phyloP scores from a whole-genome alignment of 179 eudicot species.

The Pouteria campechiana region DNA sequence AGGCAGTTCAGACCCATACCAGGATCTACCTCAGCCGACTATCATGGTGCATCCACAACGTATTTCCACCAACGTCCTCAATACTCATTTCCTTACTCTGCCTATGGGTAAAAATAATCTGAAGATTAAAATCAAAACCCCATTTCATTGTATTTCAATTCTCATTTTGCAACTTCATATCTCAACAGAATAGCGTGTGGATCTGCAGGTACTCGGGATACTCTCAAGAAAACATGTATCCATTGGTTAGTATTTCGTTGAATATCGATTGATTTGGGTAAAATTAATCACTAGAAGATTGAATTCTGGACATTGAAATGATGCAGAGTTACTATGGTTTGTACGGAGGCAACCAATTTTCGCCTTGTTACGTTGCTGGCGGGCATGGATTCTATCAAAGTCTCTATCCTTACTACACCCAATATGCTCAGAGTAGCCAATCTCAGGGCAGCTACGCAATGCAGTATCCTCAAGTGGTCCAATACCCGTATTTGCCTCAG shows the following conservation, averaged over 20 bases:
- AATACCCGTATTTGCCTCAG: conserved; percentile 37
- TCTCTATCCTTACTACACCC: conserved; percentile 29
- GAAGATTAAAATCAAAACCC: background rate
- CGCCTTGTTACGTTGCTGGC: conserved; percentile 30
- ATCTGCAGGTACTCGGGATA: conserved; percentile 38
- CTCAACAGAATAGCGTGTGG: too few species aligned
- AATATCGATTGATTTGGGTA: background rate
- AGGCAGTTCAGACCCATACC: conserved; percentile 30
- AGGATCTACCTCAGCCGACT: conserved; percentile 24
- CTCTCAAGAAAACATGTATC: conserved; percentile 46
- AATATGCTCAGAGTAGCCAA: conserved; percentile 29
- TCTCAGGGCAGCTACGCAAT: conserved; percentile 27
- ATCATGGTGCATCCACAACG: conserved; percentile 26
- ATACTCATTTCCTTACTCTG: conserved; percentile 35
- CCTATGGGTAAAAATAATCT: conserved; percentile 25
- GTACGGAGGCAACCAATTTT: conserved; percentile 30
- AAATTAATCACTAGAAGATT: conserved; percentile 1
- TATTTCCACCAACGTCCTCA: conserved; percentile 40
- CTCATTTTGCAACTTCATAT: background rate
- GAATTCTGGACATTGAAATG: background rate
- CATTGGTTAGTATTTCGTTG: conserved; percentile 21
- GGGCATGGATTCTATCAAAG: conserved; percentile 30
- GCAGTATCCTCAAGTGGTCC: conserved; percentile 40
- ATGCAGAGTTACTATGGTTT: conserved; percentile 39
- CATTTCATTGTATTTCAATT: background rate